Evolutionary conservation across 2,329 filamentous ascomycete species (phyloP).

Genomic region (Cladobotryum protrusum): DNA sequence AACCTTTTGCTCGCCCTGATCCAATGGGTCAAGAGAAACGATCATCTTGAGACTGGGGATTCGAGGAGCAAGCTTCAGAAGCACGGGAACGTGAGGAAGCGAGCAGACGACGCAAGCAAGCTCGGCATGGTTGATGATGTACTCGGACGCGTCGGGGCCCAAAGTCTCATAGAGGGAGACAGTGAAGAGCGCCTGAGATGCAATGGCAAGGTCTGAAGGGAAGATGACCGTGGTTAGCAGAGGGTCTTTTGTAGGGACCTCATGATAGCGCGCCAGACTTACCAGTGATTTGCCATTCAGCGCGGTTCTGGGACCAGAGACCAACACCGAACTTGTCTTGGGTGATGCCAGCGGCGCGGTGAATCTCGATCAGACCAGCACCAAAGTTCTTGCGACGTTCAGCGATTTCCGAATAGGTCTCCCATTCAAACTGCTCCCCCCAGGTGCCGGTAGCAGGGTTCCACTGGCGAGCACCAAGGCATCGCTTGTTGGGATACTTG

Average conservation of each 20-base stretch:
- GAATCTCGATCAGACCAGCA: constrained; percentile 75
- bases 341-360: constrained; percentile 62
- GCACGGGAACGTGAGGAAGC: constrained; percentile 70
- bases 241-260: no score
- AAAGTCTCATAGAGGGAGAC: constrained; percentile 97
- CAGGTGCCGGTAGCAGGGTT: constrained; percentile 67
- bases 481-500: constrained; percentile 59
- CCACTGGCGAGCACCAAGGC: constrained; percentile 76
- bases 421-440: constrained; percentile 71
- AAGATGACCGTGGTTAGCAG: not conserved
- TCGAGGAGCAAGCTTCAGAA: constrained; percentile 72
- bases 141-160: constrained; percentile 84
- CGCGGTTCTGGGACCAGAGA: constrained; percentile 80
- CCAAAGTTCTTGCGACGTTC: constrained; percentile 78
- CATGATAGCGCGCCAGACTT: constrained; percentile 15
- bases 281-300: constrained; percentile 82
- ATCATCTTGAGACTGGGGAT: constrained; percentile 81
- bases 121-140: constrained; percentile 87
- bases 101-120: constrained; percentile 71
- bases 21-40: constrained; percentile 76
- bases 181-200: constrained; percentile 80
- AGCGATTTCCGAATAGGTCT: constrained; percentile 74
- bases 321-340: constrained; percentile 64
- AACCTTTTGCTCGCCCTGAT: constrained; percentile 68
- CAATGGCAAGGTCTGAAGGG: constrained; percentile 67